These are phyloP conservation scores for Pyrus communis DNA, from an alignment of 306 rosid genomes.

Conservation along the genomic window DNA sequence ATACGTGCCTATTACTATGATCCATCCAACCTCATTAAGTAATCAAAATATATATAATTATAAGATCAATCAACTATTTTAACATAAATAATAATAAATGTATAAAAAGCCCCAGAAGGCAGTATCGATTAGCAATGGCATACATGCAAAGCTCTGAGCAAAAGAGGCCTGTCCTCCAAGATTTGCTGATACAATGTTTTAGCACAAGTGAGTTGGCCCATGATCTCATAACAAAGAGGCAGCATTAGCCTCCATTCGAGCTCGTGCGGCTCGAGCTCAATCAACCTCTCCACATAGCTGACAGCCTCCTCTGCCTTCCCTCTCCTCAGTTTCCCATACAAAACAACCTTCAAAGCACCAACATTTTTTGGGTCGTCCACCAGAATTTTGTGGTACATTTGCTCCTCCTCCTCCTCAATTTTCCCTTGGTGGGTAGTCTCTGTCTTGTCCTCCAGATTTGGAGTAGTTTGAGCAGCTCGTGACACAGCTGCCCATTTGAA, in stretches of 20 bases:
- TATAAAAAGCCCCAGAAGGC: constrained; percentile 7
- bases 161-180: constrained; percentile 60
- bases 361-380: constrained; percentile 55
- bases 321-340: constrained; percentile 66
- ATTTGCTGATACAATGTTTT: constrained; percentile 55
- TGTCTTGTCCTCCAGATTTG: constrained; percentile 23
- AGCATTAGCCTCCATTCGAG: constrained; percentile 84
- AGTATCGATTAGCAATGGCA: not conserved
- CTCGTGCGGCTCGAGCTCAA: constrained; percentile 56
- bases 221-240: constrained; percentile 71
- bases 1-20: not conserved
- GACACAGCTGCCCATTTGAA: constrained; percentile 44
- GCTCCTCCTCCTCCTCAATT: constrained; percentile 43
- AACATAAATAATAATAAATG: not conserved
- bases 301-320: constrained; percentile 67
- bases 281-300: constrained; percentile 65
- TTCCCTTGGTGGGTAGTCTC: constrained; percentile 15
- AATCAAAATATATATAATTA: not conserved
- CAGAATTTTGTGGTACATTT: constrained; percentile 50
- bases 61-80: not conserved
- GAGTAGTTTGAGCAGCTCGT: constrained; percentile 32
- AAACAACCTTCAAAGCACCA: constrained; percentile 66
- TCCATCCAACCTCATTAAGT: not conserved
- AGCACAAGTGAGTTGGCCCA: constrained; percentile 58
- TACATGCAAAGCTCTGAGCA: constrained; percentile 89